A percentile compares a stretch with the other conserved stretches of the same genome.
phyloP scores from a whole-genome alignment of 257 asterid genomes.

The Gardenia jasminoides region DNA sequence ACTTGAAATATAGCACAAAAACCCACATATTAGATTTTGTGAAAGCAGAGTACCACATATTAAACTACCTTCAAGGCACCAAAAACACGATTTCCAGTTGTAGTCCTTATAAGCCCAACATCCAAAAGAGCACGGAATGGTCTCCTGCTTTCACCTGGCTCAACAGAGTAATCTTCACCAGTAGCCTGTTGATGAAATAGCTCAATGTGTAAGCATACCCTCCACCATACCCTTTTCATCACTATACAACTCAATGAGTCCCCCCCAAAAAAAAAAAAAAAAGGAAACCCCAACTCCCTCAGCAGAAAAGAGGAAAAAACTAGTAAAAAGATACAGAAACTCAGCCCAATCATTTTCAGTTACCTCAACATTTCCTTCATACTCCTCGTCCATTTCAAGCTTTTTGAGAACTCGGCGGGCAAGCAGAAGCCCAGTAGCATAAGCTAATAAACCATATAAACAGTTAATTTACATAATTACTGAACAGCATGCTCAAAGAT shows the following conservation, averaged over 20 bases:
- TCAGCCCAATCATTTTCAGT: neutral
- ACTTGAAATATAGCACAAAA: neutral
- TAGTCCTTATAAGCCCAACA: constrained; percentile 61
- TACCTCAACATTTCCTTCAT: constrained; percentile 73
- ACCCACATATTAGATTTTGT: neutral
- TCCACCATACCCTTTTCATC: neutral
- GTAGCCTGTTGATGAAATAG: constrained; percentile 41
- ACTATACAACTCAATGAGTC: neutral
- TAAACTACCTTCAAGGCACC: constrained; percentile 66
- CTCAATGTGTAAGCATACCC: neutral
- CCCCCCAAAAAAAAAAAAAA: too few relatives aligned
- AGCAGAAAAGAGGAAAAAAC: neutral
- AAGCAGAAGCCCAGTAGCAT: constrained; percentile 73
- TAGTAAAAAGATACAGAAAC: neutral
- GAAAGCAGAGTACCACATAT: constrained; percentile 26
- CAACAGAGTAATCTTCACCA: constrained; percentile 74
- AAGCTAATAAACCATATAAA: constrained; percentile 35
- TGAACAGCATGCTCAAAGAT: neutral
- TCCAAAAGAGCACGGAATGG: constrained; percentile 73
- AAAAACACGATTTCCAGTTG: constrained; percentile 73
- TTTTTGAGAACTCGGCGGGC: constrained; percentile 70
- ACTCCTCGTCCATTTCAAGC: constrained; percentile 75
- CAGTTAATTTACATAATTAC: neutral
- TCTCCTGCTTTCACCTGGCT: constrained; percentile 61
- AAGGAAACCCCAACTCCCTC: too few relatives aligned